Base-by-base conservation (phyloP, 257 asterid genomes). In the Nicotiana benthamiana region DNA sequence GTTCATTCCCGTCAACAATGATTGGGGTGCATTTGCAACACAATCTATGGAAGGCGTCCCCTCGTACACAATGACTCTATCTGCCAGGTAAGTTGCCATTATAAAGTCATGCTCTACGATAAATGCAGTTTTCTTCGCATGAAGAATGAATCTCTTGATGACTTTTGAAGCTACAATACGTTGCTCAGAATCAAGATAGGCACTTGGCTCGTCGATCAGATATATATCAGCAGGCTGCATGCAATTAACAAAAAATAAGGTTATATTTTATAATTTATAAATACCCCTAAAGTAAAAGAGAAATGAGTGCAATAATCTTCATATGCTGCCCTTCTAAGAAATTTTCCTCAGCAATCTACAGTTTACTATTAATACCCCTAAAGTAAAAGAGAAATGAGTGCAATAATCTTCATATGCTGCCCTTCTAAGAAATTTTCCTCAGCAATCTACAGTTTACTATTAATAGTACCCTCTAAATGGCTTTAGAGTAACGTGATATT, bases 31-130 rank as follows among this genome's bases (percentile, higher is more conserved):
- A 90, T 94, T 96, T 76, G 99, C 99, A 24, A 80, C 83, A 85
- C 99, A 96, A 83, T 94, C 97, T 27, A 96, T 70, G 52, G 98
- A 94, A 67, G 99, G 97, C 52, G 1, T 80, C 57, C 99, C 99
- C 87, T 96, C 97, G 1, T 91, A 96, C 84, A 96, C 98, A 77
- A 96, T 92, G 75, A 96, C 99, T 86, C 97, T 88, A 84, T 96
- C 99, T 12, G 99, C 99, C 75, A 96, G 96, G 90, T 96, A 96
- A 26, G 99, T 94, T 78, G 99, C 98, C 99, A 96, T 94, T 80
- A 96, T 96, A 83, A 96, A 96, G 85, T 94, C 98, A 43, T 96
- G 99, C 93, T 94, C 99, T 3, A 96, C 99, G 30, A 96, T 89
- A 85, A 96, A 94, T 15, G 99, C 98, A 2, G 99, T 94, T 86